Conservation (phyloP, 805 yeast species). For the Lachancea sp. region DNA sequence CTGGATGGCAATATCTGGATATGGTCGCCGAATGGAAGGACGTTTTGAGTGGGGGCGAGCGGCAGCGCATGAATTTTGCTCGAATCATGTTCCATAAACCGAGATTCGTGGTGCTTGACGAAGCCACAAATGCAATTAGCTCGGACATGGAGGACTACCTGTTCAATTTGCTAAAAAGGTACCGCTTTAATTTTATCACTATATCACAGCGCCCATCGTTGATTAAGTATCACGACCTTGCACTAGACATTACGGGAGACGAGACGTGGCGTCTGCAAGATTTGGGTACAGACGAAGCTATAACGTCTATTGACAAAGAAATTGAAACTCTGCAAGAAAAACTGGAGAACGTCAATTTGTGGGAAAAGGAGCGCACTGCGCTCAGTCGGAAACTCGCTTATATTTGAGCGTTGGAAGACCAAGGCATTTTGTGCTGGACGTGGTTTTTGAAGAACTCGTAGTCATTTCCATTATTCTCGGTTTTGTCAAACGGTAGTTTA, state of each 20-base stretch:
- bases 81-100: conserved; percentile 77
- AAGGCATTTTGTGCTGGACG: conserved; percentile 28
- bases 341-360: conserved; percentile 48
- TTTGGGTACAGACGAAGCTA: conserved; percentile 58
- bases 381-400: conserved; percentile 38
- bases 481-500: conserved; percentile 11
- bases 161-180: conserved; percentile 65
- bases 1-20: conserved; percentile 42
- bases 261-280: conserved; percentile 58
- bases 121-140: conserved; percentile 89
- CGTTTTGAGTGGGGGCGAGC: conserved; percentile 93
- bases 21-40: conserved; percentile 71
- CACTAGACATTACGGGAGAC: conserved; percentile 59
- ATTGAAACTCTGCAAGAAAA: conserved; percentile 59
- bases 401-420: conserved; percentile 18
- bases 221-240: conserved; percentile 75
- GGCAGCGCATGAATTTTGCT: conserved; percentile 85
- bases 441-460: conserved; percentile 15
- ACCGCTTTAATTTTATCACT: conserved; percentile 71
- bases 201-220: conserved; percentile 78
- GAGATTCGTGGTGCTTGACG: conserved; percentile 77
- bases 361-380: conserved; percentile 56
- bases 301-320: conserved; percentile 66
- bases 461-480: conserved; percentile 12
- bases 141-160: conserved; percentile 84